phyloP scores from a whole-genome alignment of 129 eudicot species.

The Pittosporum tobira region DNA sequence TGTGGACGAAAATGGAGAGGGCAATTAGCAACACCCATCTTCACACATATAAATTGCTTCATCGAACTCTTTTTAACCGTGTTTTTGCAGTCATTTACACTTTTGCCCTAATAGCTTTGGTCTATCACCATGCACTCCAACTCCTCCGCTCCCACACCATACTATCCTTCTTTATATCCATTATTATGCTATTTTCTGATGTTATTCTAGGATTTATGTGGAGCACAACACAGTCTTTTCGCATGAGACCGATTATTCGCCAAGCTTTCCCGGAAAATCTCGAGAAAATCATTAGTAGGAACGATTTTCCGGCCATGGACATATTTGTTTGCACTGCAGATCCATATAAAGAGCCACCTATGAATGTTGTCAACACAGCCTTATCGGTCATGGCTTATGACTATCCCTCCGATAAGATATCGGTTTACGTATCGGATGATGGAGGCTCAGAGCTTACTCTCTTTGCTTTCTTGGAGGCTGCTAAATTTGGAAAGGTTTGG shows the following conservation, averaged over 20 bases:
- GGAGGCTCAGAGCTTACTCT: constrained; percentile 76
- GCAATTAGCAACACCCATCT: constrained; percentile 14
- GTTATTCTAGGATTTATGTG: constrained; percentile 49
- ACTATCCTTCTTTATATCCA: constrained; percentile 26
- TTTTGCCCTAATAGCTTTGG: constrained; percentile 30
- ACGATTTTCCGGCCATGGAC: constrained; percentile 54
- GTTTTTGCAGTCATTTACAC: constrained; percentile 41
- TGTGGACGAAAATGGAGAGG: not conserved
- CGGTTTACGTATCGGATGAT: constrained; percentile 84
- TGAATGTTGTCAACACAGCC: constrained; percentile 69
- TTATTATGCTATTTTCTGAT: constrained; percentile 40
- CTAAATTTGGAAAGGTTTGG: constrained; percentile 64
- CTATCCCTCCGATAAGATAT: constrained; percentile 72
- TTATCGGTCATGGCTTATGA: constrained; percentile 86
- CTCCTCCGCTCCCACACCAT: constrained; percentile 31
- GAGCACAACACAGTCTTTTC: constrained; percentile 49
- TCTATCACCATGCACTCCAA: constrained; percentile 40
- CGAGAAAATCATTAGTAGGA: not conserved
- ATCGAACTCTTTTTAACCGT: constrained; percentile 41
- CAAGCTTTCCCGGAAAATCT: constrained; percentile 49
- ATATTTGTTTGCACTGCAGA: constrained; percentile 83
- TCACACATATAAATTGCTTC: constrained; percentile 26
- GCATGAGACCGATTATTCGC: constrained; percentile 45
- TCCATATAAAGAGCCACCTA: constrained; percentile 75
- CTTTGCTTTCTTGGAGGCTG: constrained; percentile 83